Percentiles rank a stretch among this genome's conserved stretches.
Conservation (phyloP, 306 rosid genomes). For the Adenanthera pavonina region DNA sequence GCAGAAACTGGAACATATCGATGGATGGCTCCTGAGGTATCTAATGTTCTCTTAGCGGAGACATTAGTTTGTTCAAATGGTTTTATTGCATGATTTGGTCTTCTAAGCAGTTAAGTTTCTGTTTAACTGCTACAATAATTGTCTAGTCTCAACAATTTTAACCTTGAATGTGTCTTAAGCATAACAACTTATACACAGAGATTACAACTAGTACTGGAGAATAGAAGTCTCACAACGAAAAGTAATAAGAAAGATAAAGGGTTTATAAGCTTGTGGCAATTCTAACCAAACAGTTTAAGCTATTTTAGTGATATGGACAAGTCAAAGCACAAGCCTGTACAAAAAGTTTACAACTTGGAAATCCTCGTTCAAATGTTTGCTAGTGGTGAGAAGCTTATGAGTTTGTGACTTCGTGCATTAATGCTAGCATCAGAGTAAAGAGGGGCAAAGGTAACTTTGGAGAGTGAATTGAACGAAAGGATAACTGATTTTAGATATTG, state of each 20-base stretch:
- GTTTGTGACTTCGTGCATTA: neutral
- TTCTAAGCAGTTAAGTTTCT: constrained; percentile 5
- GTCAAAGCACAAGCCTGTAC: no score
- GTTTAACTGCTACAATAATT: neutral
- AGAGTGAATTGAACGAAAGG: neutral
- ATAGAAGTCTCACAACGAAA: no score
- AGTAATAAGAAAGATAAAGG: no score
- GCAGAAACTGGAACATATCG: constrained; percentile 99
- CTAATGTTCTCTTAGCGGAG: constrained; percentile 4
- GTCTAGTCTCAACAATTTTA: neutral
- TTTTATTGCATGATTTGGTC: constrained; percentile 23
- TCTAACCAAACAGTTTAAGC: no score
- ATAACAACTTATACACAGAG: neutral
- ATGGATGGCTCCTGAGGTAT: constrained; percentile 99
- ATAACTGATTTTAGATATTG: neutral
- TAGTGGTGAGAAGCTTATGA: neutral
- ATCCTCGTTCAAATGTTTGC: neutral
- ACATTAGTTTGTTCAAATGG: constrained; percentile 36
- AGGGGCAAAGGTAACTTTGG: neutral
- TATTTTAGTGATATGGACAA: no score
- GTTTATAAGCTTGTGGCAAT: no score
- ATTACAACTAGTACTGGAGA: neutral
- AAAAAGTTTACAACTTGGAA: neutral
- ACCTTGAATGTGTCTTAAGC: neutral
- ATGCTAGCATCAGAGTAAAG: neutral